Evolutionary conservation across 129 eudicot genomes (phyloP).

Genomic region (Artemisia tridentata): DNA sequence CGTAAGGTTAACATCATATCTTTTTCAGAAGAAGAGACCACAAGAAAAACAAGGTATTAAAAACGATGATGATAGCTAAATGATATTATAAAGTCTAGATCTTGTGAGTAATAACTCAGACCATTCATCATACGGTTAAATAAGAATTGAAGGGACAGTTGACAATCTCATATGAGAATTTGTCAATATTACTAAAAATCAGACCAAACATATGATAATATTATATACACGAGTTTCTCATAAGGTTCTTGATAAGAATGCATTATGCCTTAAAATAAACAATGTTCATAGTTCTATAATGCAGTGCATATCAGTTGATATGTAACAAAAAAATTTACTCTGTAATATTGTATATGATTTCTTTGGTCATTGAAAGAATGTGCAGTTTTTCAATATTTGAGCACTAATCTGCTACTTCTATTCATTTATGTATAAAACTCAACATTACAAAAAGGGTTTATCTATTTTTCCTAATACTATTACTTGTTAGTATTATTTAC

Average conservation of each 20-base stretch:
- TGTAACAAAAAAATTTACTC: background rate
- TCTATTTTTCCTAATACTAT: slow-evolving; percentile 13
- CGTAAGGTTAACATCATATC: background rate
- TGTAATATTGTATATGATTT: background rate
- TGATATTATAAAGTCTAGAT: background rate
- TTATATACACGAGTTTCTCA: background rate
- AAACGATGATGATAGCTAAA: too few relatives aligned
- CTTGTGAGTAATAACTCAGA: background rate
- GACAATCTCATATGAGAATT: too few relatives aligned
- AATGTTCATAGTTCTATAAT: background rate
- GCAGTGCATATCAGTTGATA: background rate
- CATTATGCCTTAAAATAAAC: background rate
- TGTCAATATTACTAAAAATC: too few relatives aligned
- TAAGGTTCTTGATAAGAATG: background rate
- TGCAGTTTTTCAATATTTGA: background rate
- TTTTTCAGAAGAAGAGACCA: background rate
- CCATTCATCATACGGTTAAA: too few relatives aligned
- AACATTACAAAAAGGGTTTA: slow-evolving; percentile 18
- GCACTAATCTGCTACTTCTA: background rate
- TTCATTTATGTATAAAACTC: background rate
- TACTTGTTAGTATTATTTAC: slow-evolving; percentile 27
- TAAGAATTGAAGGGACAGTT: too few relatives aligned
- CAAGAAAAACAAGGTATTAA: background rate
- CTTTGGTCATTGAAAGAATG: background rate
- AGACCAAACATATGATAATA: too few relatives aligned